Evolutionary conservation across 2,329 filamentous ascomycete genomes (phyloP).

Genomic region (Botrytis fabae): DNA sequence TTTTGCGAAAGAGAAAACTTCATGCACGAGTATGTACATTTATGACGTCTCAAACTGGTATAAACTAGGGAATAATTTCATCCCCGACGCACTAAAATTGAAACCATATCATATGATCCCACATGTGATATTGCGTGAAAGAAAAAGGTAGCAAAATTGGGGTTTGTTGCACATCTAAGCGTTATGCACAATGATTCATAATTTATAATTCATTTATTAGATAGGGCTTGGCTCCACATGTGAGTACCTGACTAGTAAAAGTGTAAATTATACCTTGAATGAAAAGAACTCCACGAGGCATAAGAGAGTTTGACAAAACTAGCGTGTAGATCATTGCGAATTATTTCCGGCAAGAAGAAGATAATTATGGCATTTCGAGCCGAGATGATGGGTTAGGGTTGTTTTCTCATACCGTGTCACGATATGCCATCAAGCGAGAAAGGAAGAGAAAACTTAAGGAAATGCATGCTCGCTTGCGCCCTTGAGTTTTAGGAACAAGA

Average conservation of each 20-base stretch:
- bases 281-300: not conserved
- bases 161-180: not conserved
- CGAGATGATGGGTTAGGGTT: not conserved
- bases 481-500: not conserved
- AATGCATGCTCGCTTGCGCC: not conserved
- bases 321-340: not conserved
- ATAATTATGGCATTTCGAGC: not conserved
- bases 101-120: not conserved
- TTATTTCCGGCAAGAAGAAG: not conserved
- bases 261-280: not conserved
- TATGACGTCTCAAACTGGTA: not conserved
- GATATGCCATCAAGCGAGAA: not conserved
- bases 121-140: not conserved
- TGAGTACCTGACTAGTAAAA: not conserved
- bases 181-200: not conserved
- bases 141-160: not conserved
- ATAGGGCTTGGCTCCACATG: not conserved
- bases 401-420: not conserved
- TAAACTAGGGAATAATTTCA: not conserved
- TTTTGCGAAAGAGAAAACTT: not conserved
- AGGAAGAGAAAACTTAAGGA: not conserved
- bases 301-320: not conserved
- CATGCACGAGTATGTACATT: not conserved
- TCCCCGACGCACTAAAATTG: not conserved
- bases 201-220: not conserved